Percentiles rank a stretch among this genome's conserved stretches.
These are phyloP conservation scores for Mayamaea pseudoterrestris DNA, from an alignment of 108 stramenopile species.

Conservation along the genomic window DNA sequence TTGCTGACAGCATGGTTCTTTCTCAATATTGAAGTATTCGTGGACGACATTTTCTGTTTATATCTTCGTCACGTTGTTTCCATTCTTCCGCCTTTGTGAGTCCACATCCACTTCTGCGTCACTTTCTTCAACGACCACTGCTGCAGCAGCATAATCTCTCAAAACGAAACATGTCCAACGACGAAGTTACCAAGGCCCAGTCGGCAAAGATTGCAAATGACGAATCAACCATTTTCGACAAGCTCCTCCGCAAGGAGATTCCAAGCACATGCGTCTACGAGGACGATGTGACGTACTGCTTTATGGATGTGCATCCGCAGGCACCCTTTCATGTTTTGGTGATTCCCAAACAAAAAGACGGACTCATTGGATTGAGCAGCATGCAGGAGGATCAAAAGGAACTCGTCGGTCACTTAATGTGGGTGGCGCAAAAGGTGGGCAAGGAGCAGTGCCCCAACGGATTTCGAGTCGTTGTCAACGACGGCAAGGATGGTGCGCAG, in stretches of 20 bases:
- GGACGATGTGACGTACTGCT: constrained; percentile 85
- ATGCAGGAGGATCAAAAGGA: constrained; percentile 85
- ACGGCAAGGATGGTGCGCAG: constrained; percentile 87
- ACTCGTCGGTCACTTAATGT: constrained; percentile 91
- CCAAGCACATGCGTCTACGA: constrained; percentile 84
- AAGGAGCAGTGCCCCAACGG: constrained; percentile 79
- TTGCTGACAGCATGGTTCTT: no score
- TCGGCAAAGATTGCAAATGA: neutral
- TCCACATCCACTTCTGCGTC: no score
- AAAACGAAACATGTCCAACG: no score
- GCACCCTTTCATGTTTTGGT: constrained; percentile 91
- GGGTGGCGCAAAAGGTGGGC: constrained; percentile 77
- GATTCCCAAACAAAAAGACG: constrained; percentile 93
- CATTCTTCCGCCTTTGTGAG: no score
- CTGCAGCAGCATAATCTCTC: no score
- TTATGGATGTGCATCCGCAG: constrained; percentile 89
- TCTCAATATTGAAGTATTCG: no score
- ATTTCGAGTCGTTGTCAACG: constrained; percentile 91
- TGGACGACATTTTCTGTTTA: no score
- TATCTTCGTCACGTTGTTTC: no score
- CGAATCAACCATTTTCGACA: constrained; percentile 85
- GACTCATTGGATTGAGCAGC: constrained; percentile 81
- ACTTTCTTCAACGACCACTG: no score
- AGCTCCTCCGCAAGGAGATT: constrained; percentile 76
- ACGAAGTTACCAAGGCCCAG: neutral